A percentile compares a stretch with the other conserved stretches of the same genome.
These are phyloP conservation scores for Cryptococcus sp. DNA, from an alignment of 1,284 basidiomycete species.

Conservation along the genomic window DNA sequence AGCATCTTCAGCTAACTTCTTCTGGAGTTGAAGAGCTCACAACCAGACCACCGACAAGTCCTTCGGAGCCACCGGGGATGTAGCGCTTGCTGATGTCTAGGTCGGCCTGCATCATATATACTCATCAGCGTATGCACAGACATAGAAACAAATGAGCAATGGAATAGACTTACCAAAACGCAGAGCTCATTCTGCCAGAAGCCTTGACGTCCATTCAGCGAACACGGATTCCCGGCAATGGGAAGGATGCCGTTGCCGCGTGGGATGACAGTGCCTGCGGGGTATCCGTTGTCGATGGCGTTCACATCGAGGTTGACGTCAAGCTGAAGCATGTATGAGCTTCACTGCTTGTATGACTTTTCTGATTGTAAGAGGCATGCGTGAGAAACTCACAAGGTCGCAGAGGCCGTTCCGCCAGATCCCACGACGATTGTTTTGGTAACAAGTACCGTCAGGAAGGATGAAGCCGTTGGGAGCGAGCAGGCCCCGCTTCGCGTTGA, in stretches of 20 bases:
- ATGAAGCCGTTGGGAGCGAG: conserved; percentile 1
- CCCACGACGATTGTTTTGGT: not conserved
- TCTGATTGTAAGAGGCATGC: too few relatives aligned
- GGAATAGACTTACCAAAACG: conserved; percentile 10
- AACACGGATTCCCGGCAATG: conserved; percentile 13
- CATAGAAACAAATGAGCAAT: not conserved
- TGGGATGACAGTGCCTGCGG: not conserved
- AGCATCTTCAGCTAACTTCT: not conserved
- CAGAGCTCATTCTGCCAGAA: conserved; percentile 10
- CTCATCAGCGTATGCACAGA: too few relatives aligned
- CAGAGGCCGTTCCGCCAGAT: not conserved
- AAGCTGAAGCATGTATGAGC: not conserved
- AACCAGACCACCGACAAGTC: conserved; percentile 10
- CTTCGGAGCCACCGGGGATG: not conserved
- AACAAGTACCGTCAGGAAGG: not conserved
- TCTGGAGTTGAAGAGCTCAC: conserved; percentile 1
- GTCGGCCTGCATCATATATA: not conserved
- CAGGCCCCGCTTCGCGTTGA: conserved; percentile 4
- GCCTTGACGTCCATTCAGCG: conserved; percentile 13
- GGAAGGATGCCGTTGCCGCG: too few relatives aligned
- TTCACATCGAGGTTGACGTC: conserved; percentile 5
- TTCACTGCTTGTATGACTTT: not conserved
- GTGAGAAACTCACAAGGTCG: conserved; percentile 14
- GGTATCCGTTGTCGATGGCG: not conserved
- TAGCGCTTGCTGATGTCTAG: conserved; percentile 11